A percentile compares a stretch with the other conserved stretches of the same genome.
phyloP scores from a whole-genome alignment of 371 early-diverging fungal genomes.

The Quaeritorhiza haematococci region DNA sequence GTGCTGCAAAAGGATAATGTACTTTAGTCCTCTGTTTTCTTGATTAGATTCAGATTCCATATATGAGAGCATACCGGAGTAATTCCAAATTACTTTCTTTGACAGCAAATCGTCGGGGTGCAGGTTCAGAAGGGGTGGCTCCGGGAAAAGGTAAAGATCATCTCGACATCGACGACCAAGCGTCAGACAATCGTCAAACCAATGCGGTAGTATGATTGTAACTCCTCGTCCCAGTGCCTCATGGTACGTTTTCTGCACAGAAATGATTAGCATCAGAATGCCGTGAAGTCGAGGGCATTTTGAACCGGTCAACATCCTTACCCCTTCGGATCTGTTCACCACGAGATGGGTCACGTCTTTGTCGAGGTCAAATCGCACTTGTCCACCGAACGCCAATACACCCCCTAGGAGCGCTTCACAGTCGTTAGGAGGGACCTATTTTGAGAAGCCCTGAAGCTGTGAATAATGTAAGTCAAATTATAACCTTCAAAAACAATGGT shows the following conservation, averaged over 20 bases:
- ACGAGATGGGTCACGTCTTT: slow-evolving; percentile 60
- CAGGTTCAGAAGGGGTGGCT: slow-evolving; percentile 37
- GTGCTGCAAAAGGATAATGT: neutral
- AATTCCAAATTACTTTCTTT: slow-evolving; percentile 1
- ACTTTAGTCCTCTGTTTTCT: no score
- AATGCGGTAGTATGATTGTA: slow-evolving; percentile 69
- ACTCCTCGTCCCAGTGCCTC: slow-evolving; percentile 42
- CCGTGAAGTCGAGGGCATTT: neutral
- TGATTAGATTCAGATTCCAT: no score
- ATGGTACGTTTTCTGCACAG: slow-evolving; percentile 1
- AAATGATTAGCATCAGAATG: neutral
- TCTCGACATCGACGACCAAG: slow-evolving; percentile 45
- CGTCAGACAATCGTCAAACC: slow-evolving; percentile 70
- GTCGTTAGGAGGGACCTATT: slow-evolving; percentile 47
- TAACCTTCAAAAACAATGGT: neutral
- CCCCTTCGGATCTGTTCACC: slow-evolving; percentile 15
- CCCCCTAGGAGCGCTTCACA: slow-evolving; percentile 42
- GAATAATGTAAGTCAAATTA: neutral
- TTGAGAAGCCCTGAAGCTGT: no score
- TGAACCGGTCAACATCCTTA: neutral
- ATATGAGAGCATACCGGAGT: no score
- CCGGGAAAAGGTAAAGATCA: slow-evolving; percentile 46
- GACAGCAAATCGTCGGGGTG: neutral
- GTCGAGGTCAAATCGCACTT: slow-evolving; percentile 34
- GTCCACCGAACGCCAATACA: slow-evolving; percentile 55